Percentiles rank a stretch among this genome's conserved stretches.
Conservation (phyloP, 2,329 filamentous ascomycete genomes). For the Beauveria bassiana region DNA sequence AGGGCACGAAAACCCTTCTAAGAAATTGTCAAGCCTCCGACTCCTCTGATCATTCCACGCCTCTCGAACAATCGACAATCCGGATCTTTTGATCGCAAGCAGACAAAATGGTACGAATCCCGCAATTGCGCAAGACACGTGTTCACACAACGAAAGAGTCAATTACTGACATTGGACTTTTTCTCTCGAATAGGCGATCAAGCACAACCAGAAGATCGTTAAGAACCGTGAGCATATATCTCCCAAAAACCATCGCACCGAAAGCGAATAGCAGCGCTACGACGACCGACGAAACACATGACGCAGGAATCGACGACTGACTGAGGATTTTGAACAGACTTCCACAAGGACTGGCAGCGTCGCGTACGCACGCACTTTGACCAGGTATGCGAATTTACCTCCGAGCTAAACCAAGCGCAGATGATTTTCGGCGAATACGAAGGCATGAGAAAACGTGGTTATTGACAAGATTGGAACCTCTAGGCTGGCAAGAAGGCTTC, state of each 20-base stretch:
- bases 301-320: constrained; percentile 16
- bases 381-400: constrained; percentile 62
- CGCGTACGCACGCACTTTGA: constrained; percentile 99
- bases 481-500: constrained; percentile 94
- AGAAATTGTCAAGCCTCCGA: constrained; percentile 33
- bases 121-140: constrained; percentile 1
- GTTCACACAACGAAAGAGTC: constrained; percentile 14
- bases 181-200: constrained; percentile 67
- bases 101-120: constrained; percentile 23
- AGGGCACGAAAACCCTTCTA: constrained; percentile 36
- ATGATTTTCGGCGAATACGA: constrained; percentile 9
- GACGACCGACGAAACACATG: constrained; percentile 13
- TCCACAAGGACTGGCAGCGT: constrained; percentile 99
- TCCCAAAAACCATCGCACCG: constrained; percentile 20
- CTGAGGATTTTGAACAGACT: constrained; percentile 49
- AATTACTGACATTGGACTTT: constrained; percentile 27
- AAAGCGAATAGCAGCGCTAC: constrained; percentile 16
- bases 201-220: constrained; percentile 98
- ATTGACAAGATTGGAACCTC: constrained; percentile 27
- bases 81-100: constrained; percentile 43
- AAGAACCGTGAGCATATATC: constrained; percentile 70
- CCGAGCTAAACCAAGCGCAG: not conserved
- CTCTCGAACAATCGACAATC: constrained; percentile 33
- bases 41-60: constrained; percentile 30
- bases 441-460: constrained; percentile 18